Evolutionary conservation across 2,329 filamentous ascomycete genomes (phyloP).

Genomic region (Pyrenochaeta sp.): DNA sequence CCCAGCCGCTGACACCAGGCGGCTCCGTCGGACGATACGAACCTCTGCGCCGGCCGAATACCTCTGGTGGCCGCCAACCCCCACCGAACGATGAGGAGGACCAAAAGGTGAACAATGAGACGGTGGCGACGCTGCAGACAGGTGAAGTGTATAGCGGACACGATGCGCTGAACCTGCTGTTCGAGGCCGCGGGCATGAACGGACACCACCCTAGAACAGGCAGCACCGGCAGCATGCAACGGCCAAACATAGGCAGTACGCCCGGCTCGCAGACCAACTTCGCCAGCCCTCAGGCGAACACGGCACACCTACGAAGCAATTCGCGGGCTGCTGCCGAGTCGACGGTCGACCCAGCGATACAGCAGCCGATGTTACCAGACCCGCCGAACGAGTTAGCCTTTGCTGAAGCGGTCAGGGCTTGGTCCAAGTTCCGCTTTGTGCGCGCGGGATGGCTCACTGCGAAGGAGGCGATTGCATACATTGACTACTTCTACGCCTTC

Average conservation of each 20-base stretch:
- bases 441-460: slow-evolving; percentile 96
- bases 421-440: slow-evolving; percentile 93
- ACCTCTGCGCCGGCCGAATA: slow-evolving; percentile 70
- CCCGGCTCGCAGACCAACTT: slow-evolving; percentile 48
- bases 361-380: slow-evolving; percentile 36
- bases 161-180: slow-evolving; percentile 89
- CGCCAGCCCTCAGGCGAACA: slow-evolving; percentile 42
- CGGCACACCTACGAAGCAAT: slow-evolving; percentile 31
- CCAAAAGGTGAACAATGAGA: slow-evolving; percentile 66
- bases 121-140: slow-evolving; percentile 66
- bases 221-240: slow-evolving; percentile 54
- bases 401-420: slow-evolving; percentile 80
- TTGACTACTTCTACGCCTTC: slow-evolving; percentile 94
- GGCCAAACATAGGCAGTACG: slow-evolving; percentile 44
- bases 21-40: slow-evolving; percentile 71
- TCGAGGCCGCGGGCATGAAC: slow-evolving; percentile 75
- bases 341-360: slow-evolving; percentile 43
- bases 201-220: slow-evolving; percentile 55
- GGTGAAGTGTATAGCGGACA: slow-evolving; percentile 86
- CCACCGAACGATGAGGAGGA: slow-evolving; percentile 59
- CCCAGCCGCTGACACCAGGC: slow-evolving; percentile 70
- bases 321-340: slow-evolving; percentile 36
- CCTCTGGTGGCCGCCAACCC: slow-evolving; percentile 31
- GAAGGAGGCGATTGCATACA: slow-evolving; percentile 90
- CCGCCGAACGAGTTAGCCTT: slow-evolving; percentile 49